Conservation (phyloP, 2,329 filamentous ascomycete species). For the Pseudopyrenochaeta lycopersici region DNA sequence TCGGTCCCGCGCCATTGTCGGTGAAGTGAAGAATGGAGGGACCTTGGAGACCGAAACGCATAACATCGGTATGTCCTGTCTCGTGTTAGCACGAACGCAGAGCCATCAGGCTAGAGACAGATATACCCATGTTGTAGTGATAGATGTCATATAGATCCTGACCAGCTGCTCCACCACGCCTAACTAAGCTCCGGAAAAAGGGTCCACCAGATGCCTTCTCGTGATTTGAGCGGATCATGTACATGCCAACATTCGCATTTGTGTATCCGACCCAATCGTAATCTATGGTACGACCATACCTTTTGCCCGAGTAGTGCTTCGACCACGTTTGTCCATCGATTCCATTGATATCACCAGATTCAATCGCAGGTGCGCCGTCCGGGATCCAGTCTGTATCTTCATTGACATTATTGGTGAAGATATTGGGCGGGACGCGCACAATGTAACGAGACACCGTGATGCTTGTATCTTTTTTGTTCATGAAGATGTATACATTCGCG, state of each 20-base stretch:
- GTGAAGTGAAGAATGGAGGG: constrained; percentile 54
- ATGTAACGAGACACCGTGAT: constrained; percentile 54
- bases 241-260: constrained; percentile 48
- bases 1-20: constrained; percentile 48
- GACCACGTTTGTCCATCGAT: constrained; percentile 46
- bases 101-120: background rate
- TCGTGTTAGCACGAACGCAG: background rate
- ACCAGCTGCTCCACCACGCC: constrained; percentile 45
- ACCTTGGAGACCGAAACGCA: constrained; percentile 55
- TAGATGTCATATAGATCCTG: constrained; percentile 57
- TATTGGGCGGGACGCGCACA: constrained; percentile 29
- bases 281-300: constrained; percentile 51
- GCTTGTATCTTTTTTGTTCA: constrained; percentile 53
- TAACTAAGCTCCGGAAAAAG: constrained; percentile 53
- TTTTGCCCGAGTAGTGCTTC: constrained; percentile 53
- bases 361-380: constrained; percentile 19
- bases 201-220: constrained; percentile 52
- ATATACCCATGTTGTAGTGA: constrained; percentile 54
- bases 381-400: constrained; percentile 47
- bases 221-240: constrained; percentile 52
- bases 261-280: constrained; percentile 53
- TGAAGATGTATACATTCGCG: constrained; percentile 61
- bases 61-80: constrained; percentile 49
- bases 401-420: constrained; percentile 41
- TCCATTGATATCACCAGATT: constrained; percentile 31